These are phyloP conservation scores for Moniliella sp. DNA, from an alignment of 1,284 basidiomycete species.

Conservation along the genomic window DNA sequence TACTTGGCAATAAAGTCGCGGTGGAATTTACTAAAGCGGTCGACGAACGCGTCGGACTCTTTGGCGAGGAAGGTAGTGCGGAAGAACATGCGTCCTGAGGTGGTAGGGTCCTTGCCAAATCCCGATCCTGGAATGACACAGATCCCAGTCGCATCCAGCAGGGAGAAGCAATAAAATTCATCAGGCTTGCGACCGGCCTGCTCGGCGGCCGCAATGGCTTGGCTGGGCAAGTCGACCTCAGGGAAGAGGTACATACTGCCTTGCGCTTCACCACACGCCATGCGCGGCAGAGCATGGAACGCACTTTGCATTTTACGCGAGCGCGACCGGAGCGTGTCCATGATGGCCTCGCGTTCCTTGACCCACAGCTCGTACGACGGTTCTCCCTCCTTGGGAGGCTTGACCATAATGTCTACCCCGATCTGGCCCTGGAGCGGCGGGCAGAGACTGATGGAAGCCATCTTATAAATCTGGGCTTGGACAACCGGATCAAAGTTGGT, in stretches of 20 bases:
- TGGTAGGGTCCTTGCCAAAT: constrained; percentile 68
- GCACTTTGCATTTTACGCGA: constrained; percentile 52
- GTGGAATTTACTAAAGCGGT: constrained; percentile 66
- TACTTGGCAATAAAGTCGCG: constrained; percentile 53
- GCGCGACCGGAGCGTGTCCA: constrained; percentile 50
- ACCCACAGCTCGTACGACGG: constrained; percentile 57
- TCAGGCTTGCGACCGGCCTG: constrained; percentile 57
- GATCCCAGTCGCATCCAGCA: no score
- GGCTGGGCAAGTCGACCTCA: no score
- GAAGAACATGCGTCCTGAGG: no score
- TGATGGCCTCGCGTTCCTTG: constrained; percentile 57
- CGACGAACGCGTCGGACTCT: no score
- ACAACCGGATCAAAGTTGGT: constrained; percentile 56
- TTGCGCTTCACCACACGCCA: constrained; percentile 59
- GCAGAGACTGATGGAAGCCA: constrained; percentile 69
- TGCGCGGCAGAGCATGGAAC: constrained; percentile 55
- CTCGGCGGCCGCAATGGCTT: constrained; percentile 52
- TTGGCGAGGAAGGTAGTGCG: no score
- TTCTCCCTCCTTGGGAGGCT: constrained; percentile 55
- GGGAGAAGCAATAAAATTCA: constrained; percentile 72
- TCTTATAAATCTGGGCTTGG: constrained; percentile 72
- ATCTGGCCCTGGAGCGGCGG: constrained; percentile 62
- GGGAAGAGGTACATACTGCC: no score
- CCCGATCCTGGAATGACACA: constrained; percentile 77
- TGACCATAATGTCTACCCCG: constrained; percentile 70